Evolutionary conservation across 148 eudicot species (phyloP), one percentile per base, ranked within the genome.

Genomic region (Rhododendron kiyosumense): DNA sequence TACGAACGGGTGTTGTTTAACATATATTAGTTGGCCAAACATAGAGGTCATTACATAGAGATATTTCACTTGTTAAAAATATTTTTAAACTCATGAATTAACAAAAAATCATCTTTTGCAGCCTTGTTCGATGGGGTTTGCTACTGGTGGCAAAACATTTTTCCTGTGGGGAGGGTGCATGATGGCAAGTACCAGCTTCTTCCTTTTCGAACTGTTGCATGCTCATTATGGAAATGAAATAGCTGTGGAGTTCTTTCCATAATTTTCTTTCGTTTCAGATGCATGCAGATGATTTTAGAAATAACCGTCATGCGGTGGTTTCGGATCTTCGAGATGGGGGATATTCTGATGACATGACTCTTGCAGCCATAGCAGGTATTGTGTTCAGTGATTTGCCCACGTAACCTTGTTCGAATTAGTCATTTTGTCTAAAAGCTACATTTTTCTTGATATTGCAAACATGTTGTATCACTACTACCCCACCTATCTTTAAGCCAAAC

Each of bases 121-220:
- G 99, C 98, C 99, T 86, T 96, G 99, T 90, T 96, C 99, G 4
- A 96, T 96, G 99, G 99, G 99, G 79, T 96, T 96, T 89, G 99
- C 99, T 71, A 96, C 99, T 86, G 99, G 99, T 77, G 99, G 99
- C 54, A 92, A 85, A 87, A 96, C 99, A 85, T 96, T 95, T 91
- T 96, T 96, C 89, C 84, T 96, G 85, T 96, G 99, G 99, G 99
- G 99, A 90, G 98, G 99, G 65, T 96, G 98, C 94, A 96, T 96
- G 99, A 96, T 96, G 99, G 99, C 92, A 90, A 92, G 94, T 88
- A 74, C 79, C 87, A 57, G 80, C 49, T 84, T 82, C 65, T 57
- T 54, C 78, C 85, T 86, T 81, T 82, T 54, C 30, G 32, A 32
- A 75, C 46, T 67, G 67, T 46, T 86, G 74, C 86, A 71, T 80